A percentile compares a stretch with the other conserved stretches of the same genome.
Conservation (phyloP, 306 rosid species). For the Elaeagnus macrophylla region DNA sequence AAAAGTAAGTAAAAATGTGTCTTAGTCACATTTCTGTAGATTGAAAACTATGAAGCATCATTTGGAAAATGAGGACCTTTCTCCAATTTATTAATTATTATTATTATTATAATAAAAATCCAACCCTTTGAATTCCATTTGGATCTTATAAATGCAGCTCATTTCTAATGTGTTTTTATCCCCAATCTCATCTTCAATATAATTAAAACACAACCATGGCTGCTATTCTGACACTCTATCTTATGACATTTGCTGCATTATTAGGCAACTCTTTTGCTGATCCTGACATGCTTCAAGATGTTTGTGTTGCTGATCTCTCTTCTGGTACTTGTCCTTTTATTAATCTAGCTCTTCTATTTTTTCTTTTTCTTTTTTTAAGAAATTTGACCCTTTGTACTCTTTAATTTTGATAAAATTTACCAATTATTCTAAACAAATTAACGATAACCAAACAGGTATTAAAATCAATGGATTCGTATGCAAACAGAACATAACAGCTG, state of each 20-base stretch:
- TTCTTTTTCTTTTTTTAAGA: no score
- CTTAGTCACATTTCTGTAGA: no score
- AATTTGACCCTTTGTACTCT: no score
- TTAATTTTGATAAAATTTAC: not conserved
- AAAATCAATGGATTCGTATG: slow-evolving; percentile 73
- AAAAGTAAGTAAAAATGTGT: no score
- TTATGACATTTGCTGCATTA: slow-evolving; percentile 32
- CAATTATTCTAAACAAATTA: not conserved
- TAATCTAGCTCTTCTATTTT: not conserved
- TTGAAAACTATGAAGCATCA: no score
- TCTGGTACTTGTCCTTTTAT: slow-evolving; percentile 32
- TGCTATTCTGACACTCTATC: slow-evolving; percentile 11
- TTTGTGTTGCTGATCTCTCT: slow-evolving; percentile 70
- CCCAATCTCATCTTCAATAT: not conserved
- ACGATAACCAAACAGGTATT: slow-evolving; percentile 33
- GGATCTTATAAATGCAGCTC: no score
- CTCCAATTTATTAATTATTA: no score
- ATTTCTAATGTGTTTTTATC: no score
- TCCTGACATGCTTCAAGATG: slow-evolving; percentile 79
- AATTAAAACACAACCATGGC: slow-evolving; percentile 24
- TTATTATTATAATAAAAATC: no score
- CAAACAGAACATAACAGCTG: slow-evolving; percentile 43
- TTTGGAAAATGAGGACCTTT: no score
- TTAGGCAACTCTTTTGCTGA: slow-evolving; percentile 42
- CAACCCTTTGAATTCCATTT: no score